phyloP scores from a whole-genome alignment of 2,329 filamentous ascomycete genomes.

The Myriosclerotinia scirpicola region DNA sequence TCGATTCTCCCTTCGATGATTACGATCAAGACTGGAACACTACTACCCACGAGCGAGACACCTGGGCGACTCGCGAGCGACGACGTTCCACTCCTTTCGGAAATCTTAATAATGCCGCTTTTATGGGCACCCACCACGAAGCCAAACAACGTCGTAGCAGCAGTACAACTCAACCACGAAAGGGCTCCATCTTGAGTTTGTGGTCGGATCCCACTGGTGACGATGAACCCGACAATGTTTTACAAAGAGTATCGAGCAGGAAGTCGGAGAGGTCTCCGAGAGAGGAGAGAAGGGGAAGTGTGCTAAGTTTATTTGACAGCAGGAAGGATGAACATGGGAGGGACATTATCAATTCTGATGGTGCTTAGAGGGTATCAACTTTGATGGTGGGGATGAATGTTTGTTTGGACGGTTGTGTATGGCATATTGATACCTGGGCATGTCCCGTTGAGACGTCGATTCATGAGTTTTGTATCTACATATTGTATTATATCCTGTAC shows the following conservation, averaged over 20 bases:
- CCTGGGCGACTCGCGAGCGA: conserved; percentile 14
- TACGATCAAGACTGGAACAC: conserved; percentile 23
- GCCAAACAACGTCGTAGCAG: conserved; percentile 10
- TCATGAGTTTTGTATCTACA: not conserved
- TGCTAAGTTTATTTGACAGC: conserved; percentile 10
- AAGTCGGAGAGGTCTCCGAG: not conserved
- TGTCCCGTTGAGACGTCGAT: not conserved
- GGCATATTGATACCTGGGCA: conserved; percentile 9
- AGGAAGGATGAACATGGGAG: conserved; percentile 21
- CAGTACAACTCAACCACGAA: not conserved
- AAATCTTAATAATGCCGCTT: conserved; percentile 14
- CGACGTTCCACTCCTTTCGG: conserved; percentile 18
- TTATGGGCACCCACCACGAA: conserved; percentile 17
- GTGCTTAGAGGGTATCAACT: not conserved
- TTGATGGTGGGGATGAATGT: not conserved
- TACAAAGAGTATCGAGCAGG: conserved; percentile 15
- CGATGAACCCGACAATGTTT: not conserved
- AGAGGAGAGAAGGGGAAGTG: conserved; percentile 6
- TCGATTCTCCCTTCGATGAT: conserved; percentile 22
- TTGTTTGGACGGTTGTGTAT: not conserved
- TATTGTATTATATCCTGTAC: not conserved
- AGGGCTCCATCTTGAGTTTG: conserved; percentile 17
- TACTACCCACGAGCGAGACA: conserved; percentile 6
- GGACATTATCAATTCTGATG: conserved; percentile 18
- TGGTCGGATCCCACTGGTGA: conserved; percentile 17